These are phyloP conservation scores for Diophrys appendiculata DNA, from an alignment of 73 alveolate genomes.

Conservation along the genomic window DNA sequence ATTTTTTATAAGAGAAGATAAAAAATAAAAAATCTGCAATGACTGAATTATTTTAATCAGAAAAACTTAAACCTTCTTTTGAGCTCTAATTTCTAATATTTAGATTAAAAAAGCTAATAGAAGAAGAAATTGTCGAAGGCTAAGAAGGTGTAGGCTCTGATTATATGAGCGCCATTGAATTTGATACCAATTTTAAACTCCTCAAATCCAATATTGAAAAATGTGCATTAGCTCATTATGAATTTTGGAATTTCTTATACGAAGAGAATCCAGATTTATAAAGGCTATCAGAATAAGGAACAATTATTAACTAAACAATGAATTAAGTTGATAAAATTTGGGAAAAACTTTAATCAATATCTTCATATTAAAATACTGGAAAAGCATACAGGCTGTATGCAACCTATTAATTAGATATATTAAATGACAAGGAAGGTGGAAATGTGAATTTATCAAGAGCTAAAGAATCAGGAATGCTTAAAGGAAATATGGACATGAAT, in stretches of 20 bases:
- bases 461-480: slow-evolving; percentile 51
- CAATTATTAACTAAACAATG: slow-evolving; percentile 75
- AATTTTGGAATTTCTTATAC: slow-evolving; percentile 85
- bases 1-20: slow-evolving; percentile 84
- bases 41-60: slow-evolving; percentile 74
- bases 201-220: slow-evolving; percentile 71
- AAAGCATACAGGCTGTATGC: slow-evolving; percentile 81
- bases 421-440: slow-evolving; percentile 85
- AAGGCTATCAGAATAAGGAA: slow-evolving; percentile 80
- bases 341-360: slow-evolving; percentile 72
- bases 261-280: slow-evolving; percentile 86
- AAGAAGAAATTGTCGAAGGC: slow-evolving; percentile 71
- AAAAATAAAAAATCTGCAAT: slow-evolving; percentile 85
- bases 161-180: slow-evolving; percentile 77
- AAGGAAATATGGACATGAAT: slow-evolving; percentile 40
- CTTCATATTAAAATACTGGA: slow-evolving; percentile 69
- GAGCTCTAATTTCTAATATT: slow-evolving; percentile 83
- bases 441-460: slow-evolving; percentile 75
- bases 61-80: slow-evolving; percentile 78
- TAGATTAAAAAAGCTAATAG: slow-evolving; percentile 73
- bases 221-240: slow-evolving; percentile 78
- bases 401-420: slow-evolving; percentile 73
- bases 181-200: slow-evolving; percentile 71
- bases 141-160: slow-evolving; percentile 83
- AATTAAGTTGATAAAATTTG: slow-evolving; percentile 76